Evolutionary conservation across 2,329 filamentous ascomycete genomes (phyloP).

Genomic region (Acarospora socialis): DNA sequence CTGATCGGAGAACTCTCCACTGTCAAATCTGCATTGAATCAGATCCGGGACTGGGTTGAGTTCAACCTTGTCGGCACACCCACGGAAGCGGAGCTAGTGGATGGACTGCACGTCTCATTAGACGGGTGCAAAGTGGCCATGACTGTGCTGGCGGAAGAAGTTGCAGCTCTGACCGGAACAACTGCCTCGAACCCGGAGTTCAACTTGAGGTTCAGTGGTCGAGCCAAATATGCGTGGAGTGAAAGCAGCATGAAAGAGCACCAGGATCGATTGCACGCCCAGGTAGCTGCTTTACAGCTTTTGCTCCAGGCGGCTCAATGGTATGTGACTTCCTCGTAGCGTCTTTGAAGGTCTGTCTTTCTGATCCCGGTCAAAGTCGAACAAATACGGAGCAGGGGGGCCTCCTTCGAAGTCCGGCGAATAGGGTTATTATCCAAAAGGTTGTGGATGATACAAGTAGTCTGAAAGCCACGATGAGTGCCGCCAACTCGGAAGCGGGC

Average conservation of each 20-base stretch:
- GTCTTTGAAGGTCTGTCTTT: too few species aligned
- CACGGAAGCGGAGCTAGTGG: conserved; percentile 17
- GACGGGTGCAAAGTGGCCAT: conserved; percentile 24
- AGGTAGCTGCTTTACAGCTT: conserved; percentile 25
- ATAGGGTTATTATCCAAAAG: conserved; percentile 22
- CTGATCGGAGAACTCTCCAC: conserved; percentile 24
- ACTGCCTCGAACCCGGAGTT: conserved; percentile 13
- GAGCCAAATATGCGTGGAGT: conserved; percentile 23
- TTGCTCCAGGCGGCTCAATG: conserved; percentile 27
- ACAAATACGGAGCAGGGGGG: conserved; percentile 20
- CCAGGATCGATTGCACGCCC: conserved; percentile 22
- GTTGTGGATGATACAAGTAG: conserved; percentile 26
- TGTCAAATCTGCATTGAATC: conserved; percentile 24
- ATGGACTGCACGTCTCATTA: conserved; percentile 22
- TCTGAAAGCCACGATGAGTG: conserved; percentile 19
- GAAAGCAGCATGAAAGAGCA: conserved; percentile 24
- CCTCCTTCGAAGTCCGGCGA: conserved; percentile 21
- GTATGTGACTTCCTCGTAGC: conserved; percentile 17
- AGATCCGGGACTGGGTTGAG: conserved; percentile 23
- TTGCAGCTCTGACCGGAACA: conserved; percentile 20
- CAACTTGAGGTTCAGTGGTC: conserved; percentile 17
- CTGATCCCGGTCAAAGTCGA: too few species aligned
- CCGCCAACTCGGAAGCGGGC: conserved; percentile 16
- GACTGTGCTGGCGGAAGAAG: conserved; percentile 23
- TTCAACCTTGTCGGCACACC: conserved; percentile 16